Evolutionary conservation across 306 rosid species (phyloP).

Genomic region (Citrullus mucosospermus): DNA sequence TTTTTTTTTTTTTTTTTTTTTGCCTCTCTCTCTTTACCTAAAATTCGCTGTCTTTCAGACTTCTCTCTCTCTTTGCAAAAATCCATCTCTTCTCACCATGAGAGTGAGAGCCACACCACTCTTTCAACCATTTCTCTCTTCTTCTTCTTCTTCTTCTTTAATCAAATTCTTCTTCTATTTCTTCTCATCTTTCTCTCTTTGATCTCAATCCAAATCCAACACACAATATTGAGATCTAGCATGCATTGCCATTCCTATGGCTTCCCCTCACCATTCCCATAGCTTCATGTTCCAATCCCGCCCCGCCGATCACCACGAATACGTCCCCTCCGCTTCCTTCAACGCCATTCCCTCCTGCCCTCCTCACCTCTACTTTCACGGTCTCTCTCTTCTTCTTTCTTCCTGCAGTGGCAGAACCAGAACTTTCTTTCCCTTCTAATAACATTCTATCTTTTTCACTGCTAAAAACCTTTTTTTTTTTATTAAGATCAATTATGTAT

Average conservation of each 20-base stretch:
- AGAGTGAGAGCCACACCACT: conserved; percentile 85
- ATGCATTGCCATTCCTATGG: conserved; percentile 32
- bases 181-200: background rate
- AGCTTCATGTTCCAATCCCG: conserved; percentile 65
- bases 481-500: too few relatives aligned
- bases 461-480: too few relatives aligned
- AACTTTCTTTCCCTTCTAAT: too few relatives aligned
- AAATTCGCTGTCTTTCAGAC: conserved; percentile 11
- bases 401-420: background rate
- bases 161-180: background rate
- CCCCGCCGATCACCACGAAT: conserved; percentile 36
- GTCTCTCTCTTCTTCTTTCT: conserved; percentile 11
- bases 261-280: conserved; percentile 34
- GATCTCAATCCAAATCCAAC: background rate
- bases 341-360: conserved; percentile 7
- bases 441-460: background rate
- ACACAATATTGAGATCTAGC: background rate
- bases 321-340: conserved; percentile 17
- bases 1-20: too few relatives aligned
- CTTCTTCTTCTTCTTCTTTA: conserved; percentile 2
- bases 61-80: conserved; percentile 25
- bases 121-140: conserved; percentile 13
- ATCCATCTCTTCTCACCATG: conserved; percentile 51
- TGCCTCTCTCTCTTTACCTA: conserved; percentile 11
- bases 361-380: conserved; percentile 43